These are phyloP conservation scores for Saccharomyces kudriavzevii DNA, from an alignment of 805 yeast genomes.

Conservation along the genomic window DNA sequence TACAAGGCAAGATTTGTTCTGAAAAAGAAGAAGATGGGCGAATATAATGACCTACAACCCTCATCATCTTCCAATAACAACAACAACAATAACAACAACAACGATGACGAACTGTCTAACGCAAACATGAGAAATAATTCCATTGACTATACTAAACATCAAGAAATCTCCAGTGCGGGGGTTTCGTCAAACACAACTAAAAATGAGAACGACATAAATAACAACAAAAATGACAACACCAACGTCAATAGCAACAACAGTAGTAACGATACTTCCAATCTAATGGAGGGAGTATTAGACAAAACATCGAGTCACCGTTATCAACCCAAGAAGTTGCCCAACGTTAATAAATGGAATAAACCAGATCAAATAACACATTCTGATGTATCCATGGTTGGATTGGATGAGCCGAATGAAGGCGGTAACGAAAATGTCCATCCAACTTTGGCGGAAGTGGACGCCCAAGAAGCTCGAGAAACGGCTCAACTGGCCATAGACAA, in stretches of 20 bases:
- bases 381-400: background rate
- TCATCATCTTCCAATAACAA: slow-evolving; percentile 1
- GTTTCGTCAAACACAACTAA: background rate
- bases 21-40: slow-evolving; percentile 28
- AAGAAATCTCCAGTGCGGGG: background rate
- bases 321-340: background rate
- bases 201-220: background rate
- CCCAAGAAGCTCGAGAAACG: slow-evolving; percentile 20
- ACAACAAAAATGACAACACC: background rate
- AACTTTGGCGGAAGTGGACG: slow-evolving; percentile 10
- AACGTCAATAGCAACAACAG: background rate
- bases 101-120: background rate
- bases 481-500: slow-evolving; percentile 25
- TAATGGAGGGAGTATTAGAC: background rate
- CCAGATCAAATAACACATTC: background rate
- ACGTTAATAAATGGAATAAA: background rate
- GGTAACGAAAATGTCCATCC: slow-evolving; percentile 1
- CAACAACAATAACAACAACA: background rate
- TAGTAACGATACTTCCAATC: background rate
- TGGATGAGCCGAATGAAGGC: background rate
- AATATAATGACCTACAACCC: slow-evolving; percentile 15
- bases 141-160: background rate
- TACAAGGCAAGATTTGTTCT: slow-evolving; percentile 30
- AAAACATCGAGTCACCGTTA: background rate
- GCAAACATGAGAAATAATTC: background rate